phyloP scores from a whole-genome alignment of 2,329 filamentous ascomycete genomes.

The Neofusicoccum sp. region DNA sequence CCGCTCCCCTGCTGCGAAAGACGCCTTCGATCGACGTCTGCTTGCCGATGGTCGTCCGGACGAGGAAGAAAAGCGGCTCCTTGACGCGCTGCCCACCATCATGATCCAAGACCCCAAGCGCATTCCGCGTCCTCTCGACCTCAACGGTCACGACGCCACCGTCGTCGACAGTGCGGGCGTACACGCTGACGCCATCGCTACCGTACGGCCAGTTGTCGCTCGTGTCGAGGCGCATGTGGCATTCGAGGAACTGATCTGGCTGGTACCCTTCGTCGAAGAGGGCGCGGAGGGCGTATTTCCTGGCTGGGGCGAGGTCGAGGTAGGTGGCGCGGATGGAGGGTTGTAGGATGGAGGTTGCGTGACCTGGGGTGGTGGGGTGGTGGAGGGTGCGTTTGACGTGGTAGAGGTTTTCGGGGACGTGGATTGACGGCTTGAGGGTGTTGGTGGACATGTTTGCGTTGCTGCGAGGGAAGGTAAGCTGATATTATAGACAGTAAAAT shows the following conservation, averaged over 20 bases:
- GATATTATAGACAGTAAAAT: no score
- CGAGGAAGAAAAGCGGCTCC: constrained; percentile 7
- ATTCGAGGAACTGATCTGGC: neutral
- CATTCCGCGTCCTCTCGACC: constrained; percentile 2
- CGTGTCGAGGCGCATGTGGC: neutral
- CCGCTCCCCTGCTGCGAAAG: constrained; percentile 21
- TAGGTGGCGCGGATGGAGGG: neutral
- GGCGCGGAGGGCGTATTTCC: neutral
- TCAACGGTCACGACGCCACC: constrained; percentile 21
- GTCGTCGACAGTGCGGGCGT: constrained; percentile 23
- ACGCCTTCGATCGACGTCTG: constrained; percentile 21
- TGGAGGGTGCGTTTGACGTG: neutral
- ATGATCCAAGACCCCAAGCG: constrained; percentile 8
- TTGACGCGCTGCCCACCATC: constrained; percentile 15
- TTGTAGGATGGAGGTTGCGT: neutral
- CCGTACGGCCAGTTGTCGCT: neutral
- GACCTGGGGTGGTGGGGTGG: neutral
- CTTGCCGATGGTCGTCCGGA: neutral
- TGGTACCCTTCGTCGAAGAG: constrained; percentile 1
- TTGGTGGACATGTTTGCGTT: no score
- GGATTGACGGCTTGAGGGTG: no score
- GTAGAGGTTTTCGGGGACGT: neutral
- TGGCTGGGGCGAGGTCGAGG: neutral
- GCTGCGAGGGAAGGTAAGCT: no score
- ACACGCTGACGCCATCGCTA: constrained; percentile 18